Evolutionary conservation across 2,329 filamentous ascomycete species (phyloP), one percentile per base, ranked within the genome.

Genomic region (Hypoxylon sp.): DNA sequence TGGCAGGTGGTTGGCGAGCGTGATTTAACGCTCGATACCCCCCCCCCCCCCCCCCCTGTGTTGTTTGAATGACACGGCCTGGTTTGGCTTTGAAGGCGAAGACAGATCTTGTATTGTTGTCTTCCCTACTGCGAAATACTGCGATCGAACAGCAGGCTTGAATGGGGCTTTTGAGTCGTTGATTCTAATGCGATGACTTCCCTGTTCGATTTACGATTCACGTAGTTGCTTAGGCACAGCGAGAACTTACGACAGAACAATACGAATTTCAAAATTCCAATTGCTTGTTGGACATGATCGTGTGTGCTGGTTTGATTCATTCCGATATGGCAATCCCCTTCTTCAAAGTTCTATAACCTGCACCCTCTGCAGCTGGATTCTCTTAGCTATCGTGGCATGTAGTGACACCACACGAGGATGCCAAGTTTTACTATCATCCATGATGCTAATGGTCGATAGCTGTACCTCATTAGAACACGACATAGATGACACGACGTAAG

Each of bases 21-120:
- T 46, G 61, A 22, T 49, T 56, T 32, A 48, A 59, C 58, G 58
- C 61, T 67, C 58, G 52, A 62, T 67, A 64, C 55, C 24, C 24
- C 7, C 58, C 61, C 37, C 37, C 4, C 64, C 62, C 55, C 24
- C 24, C 7, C 58, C 61, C 37, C 37, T 11, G 37, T 41, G 8
- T 43, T 32, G 19, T 13, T 51, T 61, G 20, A 15, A 22, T 47
- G 22, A 26, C 5, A 15, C 17, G 1, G 11, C 43, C 6, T 30
- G 22, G 5, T 13, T 43, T 4, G 4, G 19, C 24, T 20, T 19
- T 52, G n/a, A 30, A 17, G 15, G 19, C 4, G 11, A 30, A 30
- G 17, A 48, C 15, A 17, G n/a, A 41, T 41, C 37, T 41, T 41
- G 37, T 11, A 41, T 41, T 20, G n/a, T 41, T n/a, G n/a, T n/a